Percentiles rank a stretch among this genome's conserved stretches.
These are phyloP conservation scores for Blastobotrys proliferans DNA, from an alignment of 1,139 yeast genomes.

Conservation along the genomic window DNA sequence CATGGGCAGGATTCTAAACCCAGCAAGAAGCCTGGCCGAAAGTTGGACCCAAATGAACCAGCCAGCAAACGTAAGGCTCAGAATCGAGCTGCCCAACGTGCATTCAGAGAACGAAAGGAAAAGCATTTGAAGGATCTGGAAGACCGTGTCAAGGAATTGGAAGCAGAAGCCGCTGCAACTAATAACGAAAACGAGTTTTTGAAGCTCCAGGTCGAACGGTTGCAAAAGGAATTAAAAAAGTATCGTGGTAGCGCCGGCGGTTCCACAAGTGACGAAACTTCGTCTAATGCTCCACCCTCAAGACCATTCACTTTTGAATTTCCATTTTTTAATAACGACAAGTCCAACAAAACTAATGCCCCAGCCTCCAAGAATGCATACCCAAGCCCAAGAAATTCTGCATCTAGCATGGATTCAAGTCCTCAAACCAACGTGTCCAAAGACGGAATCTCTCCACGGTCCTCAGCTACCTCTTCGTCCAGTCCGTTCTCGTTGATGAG, in stretches of 20 bases:
- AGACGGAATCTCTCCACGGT: constrained; percentile 3
- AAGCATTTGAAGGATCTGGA: constrained; percentile 81
- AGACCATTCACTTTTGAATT: constrained; percentile 39
- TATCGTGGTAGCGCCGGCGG: constrained; percentile 32
- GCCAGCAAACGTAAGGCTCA: constrained; percentile 88
- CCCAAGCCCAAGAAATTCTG: constrained; percentile 3
- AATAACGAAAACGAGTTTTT: constrained; percentile 69
- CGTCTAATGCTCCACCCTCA: constrained; percentile 2
- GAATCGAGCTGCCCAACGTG: constrained; percentile 96
- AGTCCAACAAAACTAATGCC: not conserved
- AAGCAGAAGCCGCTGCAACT: constrained; percentile 61
- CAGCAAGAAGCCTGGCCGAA: constrained; percentile 55
- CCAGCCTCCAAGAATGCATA: not conserved
- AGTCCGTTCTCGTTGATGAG: constrained; percentile 12
- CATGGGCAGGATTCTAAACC: not conserved
- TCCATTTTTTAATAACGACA: constrained; percentile 33
- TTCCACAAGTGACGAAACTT: constrained; percentile 2
- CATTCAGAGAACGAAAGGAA: constrained; percentile 93
- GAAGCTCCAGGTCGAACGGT: constrained; percentile 68
- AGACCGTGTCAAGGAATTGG: constrained; percentile 65
- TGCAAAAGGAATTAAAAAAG: constrained; percentile 66
- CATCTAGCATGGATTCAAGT: not conserved
- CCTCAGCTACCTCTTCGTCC: constrained; percentile 7
- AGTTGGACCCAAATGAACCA: constrained; percentile 76
- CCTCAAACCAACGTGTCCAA: not conserved